A percentile compares a stretch with the other conserved stretches of the same genome.
These are phyloP conservation scores for Albugo candida DNA, from an alignment of 352 stramenopile genomes.

Conservation along the genomic window DNA sequence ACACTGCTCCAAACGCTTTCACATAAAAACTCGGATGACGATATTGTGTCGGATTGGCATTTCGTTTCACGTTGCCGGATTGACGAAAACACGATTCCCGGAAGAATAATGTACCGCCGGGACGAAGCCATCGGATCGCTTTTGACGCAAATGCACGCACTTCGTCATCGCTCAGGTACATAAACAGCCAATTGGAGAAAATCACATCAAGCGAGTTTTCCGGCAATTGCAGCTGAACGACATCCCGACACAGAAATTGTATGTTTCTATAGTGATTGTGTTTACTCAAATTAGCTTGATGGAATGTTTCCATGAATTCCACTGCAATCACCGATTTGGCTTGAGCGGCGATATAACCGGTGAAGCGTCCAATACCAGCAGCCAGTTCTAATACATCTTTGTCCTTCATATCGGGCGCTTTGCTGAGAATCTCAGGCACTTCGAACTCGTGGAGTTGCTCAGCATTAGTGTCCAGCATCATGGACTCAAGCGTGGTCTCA, in stretches of 20 bases:
- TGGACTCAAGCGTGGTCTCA: slow-evolving; percentile 48
- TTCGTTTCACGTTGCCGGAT: slow-evolving; percentile 37
- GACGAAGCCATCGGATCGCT: slow-evolving; percentile 37
- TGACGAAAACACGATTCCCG: slow-evolving; percentile 48
- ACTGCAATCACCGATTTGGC: slow-evolving; percentile 40
- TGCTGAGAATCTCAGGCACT: slow-evolving; percentile 56
- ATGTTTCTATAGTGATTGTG: slow-evolving; percentile 38
- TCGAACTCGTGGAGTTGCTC: slow-evolving; percentile 51
- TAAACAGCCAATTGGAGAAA: slow-evolving; percentile 63
- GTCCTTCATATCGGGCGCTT: slow-evolving; percentile 26
- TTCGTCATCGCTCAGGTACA: slow-evolving; percentile 45
- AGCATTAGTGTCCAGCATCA: slow-evolving; percentile 75
- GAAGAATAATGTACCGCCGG: slow-evolving; percentile 44
- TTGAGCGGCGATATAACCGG: slow-evolving; percentile 20
- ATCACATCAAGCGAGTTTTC: slow-evolving; percentile 44
- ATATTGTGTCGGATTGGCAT: slow-evolving; percentile 42
- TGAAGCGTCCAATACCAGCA: slow-evolving; percentile 48
- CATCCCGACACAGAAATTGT: slow-evolving; percentile 42
- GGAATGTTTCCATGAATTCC: slow-evolving; percentile 66
- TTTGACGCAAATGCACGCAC: slow-evolving; percentile 32
- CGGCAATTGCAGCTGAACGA: slow-evolving; percentile 33
- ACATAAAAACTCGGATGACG: slow-evolving; percentile 48
- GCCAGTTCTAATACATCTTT: slow-evolving; percentile 53
- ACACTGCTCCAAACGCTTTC: slow-evolving; percentile 24
- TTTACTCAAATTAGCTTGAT: slow-evolving; percentile 26